phyloP scores from a whole-genome alignment of 768 basidiomycete species.

The Pisolithus tinctorius region DNA sequence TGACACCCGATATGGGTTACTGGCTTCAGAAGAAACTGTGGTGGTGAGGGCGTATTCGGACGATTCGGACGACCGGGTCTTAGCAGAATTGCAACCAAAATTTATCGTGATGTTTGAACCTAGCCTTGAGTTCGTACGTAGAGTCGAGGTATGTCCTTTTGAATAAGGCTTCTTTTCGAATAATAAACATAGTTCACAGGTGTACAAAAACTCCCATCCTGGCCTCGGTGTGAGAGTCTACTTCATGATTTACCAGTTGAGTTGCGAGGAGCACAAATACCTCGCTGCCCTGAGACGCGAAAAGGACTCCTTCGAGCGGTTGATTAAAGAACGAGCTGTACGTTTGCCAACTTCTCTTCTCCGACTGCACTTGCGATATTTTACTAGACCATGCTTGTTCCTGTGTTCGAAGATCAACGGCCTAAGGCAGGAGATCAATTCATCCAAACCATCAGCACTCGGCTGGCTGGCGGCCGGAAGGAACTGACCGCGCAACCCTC shows the following conservation, averaged over 20 bases:
- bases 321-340: conserved; percentile 90
- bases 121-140: conserved; percentile 83
- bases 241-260: conserved; percentile 91
- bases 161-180: not conserved
- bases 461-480: conserved; percentile 81
- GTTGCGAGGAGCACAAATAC: conserved; percentile 94
- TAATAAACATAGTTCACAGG: conserved; percentile 35
- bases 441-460: conserved; percentile 75
- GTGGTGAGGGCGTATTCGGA: conserved; percentile 85
- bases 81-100: conserved; percentile 81
- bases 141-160: conserved; percentile 66
- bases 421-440: conserved; percentile 45
- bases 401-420: conserved; percentile 60
- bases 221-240: conserved; percentile 84
- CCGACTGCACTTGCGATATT: not conserved
- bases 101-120: conserved; percentile 97
- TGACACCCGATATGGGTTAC: conserved; percentile 72
- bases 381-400: conserved; percentile 79
- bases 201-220: conserved; percentile 79
- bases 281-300: conserved; percentile 82
- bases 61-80: conserved; percentile 84
- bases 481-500: conserved; percentile 60
- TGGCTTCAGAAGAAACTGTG: conserved; percentile 73
- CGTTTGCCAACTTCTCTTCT: conserved; percentile 24
- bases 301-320: conserved; percentile 87